Evolutionary conservation across 2,329 filamentous ascomycete genomes (phyloP), one percentile per base, ranked within the genome.

Genomic region (Hymenoscyphus scutula): DNA sequence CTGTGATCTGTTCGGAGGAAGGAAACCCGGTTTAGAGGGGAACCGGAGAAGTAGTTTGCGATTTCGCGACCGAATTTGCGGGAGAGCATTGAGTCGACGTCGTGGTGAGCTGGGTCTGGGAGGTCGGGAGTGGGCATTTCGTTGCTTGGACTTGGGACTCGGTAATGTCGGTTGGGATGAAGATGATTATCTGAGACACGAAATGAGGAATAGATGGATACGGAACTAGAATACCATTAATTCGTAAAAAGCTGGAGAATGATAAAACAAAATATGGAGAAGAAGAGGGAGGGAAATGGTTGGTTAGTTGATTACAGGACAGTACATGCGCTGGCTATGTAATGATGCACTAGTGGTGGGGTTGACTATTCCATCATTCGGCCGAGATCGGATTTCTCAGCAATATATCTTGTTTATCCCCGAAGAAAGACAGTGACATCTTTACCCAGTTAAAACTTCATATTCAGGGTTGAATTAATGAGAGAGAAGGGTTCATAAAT

Each of bases 1-100:
- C 75, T 74, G 68, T 87, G 80, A 75, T 94, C 88, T 53, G 81
- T 77, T 54, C 91, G 87, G 29, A 95, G 80, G 76, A 94, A 95
- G 17, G 89, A 91, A 55, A 93, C 83, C 54, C 91, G 87, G 78
- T 95, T 94, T 62, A 94, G 77, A 6, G 88, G 89, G 60, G 85
- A 89, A 68, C 90, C 89, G 57, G 89, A 86, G 77, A 93, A 95
- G 83, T 95, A 95, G 77, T 94, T 95, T 73, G 88, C 84, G 65
- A 91, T 81, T 77, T 94, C 91, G 68, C 84, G 87, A 76, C 91
- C 91, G 77, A 92, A 94, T 73, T 88, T 91, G 63, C 85, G 81
- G 69, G 87, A 85, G 71, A 95, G 80, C 86, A 92, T 91, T 5
- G 69, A 72, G 67, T 75, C 73, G 8, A 71, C 59, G 58, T 71